Evolutionary conservation across 352 stramenopile genomes (phyloP), one percentile per base, ranked within the genome.

Genomic region (Phytophthora sp.): DNA sequence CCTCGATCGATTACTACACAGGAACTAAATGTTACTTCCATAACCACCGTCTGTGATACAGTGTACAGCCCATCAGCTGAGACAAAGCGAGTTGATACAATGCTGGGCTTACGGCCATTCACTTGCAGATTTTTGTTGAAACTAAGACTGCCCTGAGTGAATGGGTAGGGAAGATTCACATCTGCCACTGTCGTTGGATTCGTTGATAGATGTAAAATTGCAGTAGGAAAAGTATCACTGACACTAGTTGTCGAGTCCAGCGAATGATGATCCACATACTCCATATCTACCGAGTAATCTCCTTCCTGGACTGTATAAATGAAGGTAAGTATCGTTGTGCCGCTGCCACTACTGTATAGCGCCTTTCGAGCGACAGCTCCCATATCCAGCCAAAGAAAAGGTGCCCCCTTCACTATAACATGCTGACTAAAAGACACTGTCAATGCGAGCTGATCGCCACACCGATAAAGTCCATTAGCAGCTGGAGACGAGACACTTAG

Each of bases 181-280:
- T 91, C 80, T 4, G 85, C 87, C 13, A 69, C 34, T 1, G 83
- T 91, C 12, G 85, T 94, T 20, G 87, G 87, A 28, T 77, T 82
- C 2, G 85, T 91, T 13, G 87, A 84, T 3, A 78, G 45, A 49
- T 90, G 81, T 21, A 87, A 31, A 37, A 91, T 92, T 11, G 62
- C 64, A n/a, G 74, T 79, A 24, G 62, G 32, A 54, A 57, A 62
- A 3, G 55, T 65, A 45, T 68, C 62, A 28, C 38, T 62, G 13
- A 62, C 53, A 13, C 55, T 56, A n/a, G 66, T 71, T 11, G 72
- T 87, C 4, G 79, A 69, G 35, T 95, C 84, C 7, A 95, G 74
- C 12, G 85, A 95, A 54, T 94, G 87, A 42, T 89, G 75, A 46
- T 95, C 87, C 17, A 93, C 76, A 52, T 95, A 95, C 35, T 92